Base-by-base conservation (phyloP, 2,329 filamentous ascomycete genomes). In the Sclerotinia trifoliorum region DNA sequence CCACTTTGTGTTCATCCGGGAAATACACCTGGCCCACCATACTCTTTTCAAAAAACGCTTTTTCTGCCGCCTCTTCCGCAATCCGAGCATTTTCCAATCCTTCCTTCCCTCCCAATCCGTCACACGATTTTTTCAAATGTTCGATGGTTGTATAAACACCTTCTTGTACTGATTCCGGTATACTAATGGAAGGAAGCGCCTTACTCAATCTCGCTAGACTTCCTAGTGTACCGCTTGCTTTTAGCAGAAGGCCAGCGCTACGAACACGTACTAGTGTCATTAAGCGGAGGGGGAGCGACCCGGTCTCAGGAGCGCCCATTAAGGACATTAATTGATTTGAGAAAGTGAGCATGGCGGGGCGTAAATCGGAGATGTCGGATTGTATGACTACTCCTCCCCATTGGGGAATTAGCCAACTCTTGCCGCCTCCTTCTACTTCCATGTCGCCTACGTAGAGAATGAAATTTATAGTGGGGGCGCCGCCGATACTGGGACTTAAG, bases 11-110 rank as follows among this genome's bases (percentile, higher is more conserved):
- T 81, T 99, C 95, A 76, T 99, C 95, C 0, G 95, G 95, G 79
- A 99, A 99, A 79, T 98, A 99, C 2, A 98, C 89, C 80, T 98
- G 95, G 0, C 94, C 95, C 17, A 99, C 95, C 95, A 99, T 99
- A 76, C 92, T 96, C 80, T 96, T 96, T 80, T 99, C 95, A 74
- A 99, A 99, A 80, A 99, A 99, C 0, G 94, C 94, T 70, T 90
- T 88, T 78, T 99, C 95, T 0, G 93, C 94, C 77, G 96, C 93
- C 3, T 87, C 86, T 79, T 97, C 94, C 7, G 95, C 95, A 58
- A 93, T 87, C 13, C 92, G 87, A 0, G 94, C 94, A 77, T 94
- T 89, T 71, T 89, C 86, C 51, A 99, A 81, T 0, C 93, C 94
- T 39, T 88, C 85, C 0, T 81, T 80, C 0, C 82, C 83, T 48